A percentile compares a stretch with the other conserved stretches of the same genome.
phyloP scores from a whole-genome alignment of 2,329 filamentous ascomycete species.

The Monosporascus cannonballus region DNA sequence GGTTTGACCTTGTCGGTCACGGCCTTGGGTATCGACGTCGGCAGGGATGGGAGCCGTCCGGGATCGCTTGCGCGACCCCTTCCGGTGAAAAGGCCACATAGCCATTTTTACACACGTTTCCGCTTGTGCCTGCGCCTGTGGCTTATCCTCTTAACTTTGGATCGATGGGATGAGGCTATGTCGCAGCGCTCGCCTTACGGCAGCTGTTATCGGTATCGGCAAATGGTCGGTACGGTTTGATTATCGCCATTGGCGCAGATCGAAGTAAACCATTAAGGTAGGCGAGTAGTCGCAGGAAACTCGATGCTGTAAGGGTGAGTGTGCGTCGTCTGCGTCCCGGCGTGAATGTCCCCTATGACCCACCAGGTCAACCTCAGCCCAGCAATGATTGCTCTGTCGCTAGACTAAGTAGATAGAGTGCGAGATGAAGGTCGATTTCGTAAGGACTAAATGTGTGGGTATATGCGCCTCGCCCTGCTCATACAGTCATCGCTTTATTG shows the following conservation, averaged over 20 bases:
- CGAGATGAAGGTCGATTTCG: neutral
- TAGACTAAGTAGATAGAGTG: neutral
- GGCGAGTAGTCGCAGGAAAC: slow-evolving; percentile 6
- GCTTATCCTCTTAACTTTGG: slow-evolving; percentile 2
- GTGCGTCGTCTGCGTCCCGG: neutral
- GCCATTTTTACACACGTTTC: slow-evolving; percentile 48
- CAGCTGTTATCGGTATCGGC: slow-evolving; percentile 20
- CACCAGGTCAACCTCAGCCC: neutral
- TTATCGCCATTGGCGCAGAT: slow-evolving; percentile 28
- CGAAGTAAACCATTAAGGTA: slow-evolving; percentile 12
- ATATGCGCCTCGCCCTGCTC: neutral
- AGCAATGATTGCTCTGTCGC: no score
- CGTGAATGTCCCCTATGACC: neutral
- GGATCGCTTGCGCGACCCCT: slow-evolving; percentile 58
- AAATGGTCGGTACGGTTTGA: slow-evolving; percentile 18
- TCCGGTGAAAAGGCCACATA: slow-evolving; percentile 77
- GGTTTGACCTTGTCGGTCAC: slow-evolving; percentile 11
- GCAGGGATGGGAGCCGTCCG: slow-evolving; percentile 24
- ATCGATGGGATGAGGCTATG: slow-evolving; percentile 11
- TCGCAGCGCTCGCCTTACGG: slow-evolving; percentile 13
- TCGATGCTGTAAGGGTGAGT: slow-evolving; percentile 2
- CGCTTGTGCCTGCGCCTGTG: slow-evolving; percentile 1
- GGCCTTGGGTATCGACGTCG: slow-evolving; percentile 10
- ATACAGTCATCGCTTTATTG: slow-evolving; percentile 2
- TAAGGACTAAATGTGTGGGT: neutral